Evolutionary conservation across 441 rosid genomes (phyloP).

Genomic region (Jatropha podagrica): DNA sequence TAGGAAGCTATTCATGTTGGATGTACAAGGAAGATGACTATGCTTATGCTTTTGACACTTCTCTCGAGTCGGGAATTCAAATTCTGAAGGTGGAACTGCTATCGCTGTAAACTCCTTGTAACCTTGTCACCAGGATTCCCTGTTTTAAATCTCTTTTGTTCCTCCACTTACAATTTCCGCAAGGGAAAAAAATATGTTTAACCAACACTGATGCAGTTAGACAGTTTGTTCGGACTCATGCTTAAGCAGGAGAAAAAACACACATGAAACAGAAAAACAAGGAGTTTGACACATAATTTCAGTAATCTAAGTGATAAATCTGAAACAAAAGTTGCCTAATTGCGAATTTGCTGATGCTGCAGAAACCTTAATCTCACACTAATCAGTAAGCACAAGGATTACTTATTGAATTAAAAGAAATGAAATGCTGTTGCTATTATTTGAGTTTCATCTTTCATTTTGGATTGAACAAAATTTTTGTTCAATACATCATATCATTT

Average conservation of each 20-base stretch:
- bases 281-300: too few relatives aligned
- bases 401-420: neutral
- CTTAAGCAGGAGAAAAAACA: too few relatives aligned
- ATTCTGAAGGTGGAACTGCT: neutral
- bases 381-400: neutral
- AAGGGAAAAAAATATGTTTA: too few relatives aligned
- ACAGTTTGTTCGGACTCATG: too few relatives aligned
- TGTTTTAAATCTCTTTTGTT: too few relatives aligned
- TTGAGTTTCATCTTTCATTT: neutral
- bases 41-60: neutral
- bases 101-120: too few relatives aligned
- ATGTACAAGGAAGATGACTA: neutral
- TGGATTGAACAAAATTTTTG: constrained; percentile 23
- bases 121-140: too few relatives aligned
- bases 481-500: constrained; percentile 27
- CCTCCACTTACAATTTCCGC: too few relatives aligned
- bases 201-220: too few relatives aligned
- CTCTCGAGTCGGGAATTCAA: neutral
- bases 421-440: neutral
- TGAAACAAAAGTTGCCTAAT: neutral
- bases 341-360: neutral
- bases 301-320: neutral
- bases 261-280: too few relatives aligned
- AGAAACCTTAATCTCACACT: neutral
- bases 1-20: too few relatives aligned